Evolutionary conservation across 495 filamentous ascomycete species (phyloP).

Genomic region (Lasiosphaeria hispida): DNA sequence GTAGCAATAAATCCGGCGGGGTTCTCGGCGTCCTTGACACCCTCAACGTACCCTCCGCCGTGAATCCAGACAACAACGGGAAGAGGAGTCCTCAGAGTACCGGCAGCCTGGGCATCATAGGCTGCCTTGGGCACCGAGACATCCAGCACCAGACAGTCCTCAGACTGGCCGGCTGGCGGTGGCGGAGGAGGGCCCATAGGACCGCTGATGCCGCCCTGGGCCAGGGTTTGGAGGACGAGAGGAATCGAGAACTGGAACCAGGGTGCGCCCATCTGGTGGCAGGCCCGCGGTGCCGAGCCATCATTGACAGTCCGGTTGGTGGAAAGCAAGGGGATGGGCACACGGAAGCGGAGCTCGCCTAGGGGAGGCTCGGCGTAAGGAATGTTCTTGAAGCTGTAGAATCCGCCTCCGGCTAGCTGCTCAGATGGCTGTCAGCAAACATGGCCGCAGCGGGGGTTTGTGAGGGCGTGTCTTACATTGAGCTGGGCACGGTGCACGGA

Average conservation of each 20-base stretch:
- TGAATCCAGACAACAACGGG: constrained; percentile 20
- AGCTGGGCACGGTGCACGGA: constrained; percentile 8
- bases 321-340: constrained; percentile 12
- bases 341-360: constrained; percentile 8
- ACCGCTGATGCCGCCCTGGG: not conserved
- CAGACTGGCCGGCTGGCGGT: not conserved
- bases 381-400: constrained; percentile 21
- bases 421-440: too few relatives aligned
- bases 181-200: not conserved
- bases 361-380: constrained; percentile 17
- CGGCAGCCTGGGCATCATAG: not conserved
- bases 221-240: constrained; percentile 9
- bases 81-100: not conserved
- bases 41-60: constrained; percentile 14
- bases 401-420: constrained; percentile 1
- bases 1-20: constrained; percentile 12
- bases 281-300: constrained; percentile 6
- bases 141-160: constrained; percentile 17
- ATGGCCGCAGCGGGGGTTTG: too few relatives aligned
- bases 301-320: constrained; percentile 16
- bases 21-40: constrained; percentile 10
- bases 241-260: constrained; percentile 16
- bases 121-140: constrained; percentile 11
- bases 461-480: constrained; percentile 6
- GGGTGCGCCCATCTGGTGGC: constrained; percentile 2